Evolutionary conservation across 148 eudicot species (phyloP), one percentile per base, ranked within the genome.

Genomic region (Vaccinium vitisidaea): DNA sequence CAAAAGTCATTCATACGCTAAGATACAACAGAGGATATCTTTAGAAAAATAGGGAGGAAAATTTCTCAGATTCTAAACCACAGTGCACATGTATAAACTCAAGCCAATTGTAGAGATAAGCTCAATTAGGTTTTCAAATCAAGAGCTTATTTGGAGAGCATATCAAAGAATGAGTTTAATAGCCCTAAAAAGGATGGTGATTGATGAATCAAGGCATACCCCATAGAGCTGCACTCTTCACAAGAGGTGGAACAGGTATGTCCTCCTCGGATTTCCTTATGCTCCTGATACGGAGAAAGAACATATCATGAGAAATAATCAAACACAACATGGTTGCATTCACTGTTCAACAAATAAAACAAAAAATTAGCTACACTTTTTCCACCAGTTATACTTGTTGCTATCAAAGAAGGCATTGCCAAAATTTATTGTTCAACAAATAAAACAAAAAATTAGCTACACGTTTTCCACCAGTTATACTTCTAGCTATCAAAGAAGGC

Each of bases 221-320:
- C 95, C 95, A 93, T 13, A 93, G 94, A 84, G 92, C 94, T 73
- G 95, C 95, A 88, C 92, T 93, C 87, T 91, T 91, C 67, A 93
- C 79, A 19, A 93, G 90, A 83, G 95, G 93, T 18, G 95, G 95
- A 21, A 93, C 89, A 36, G 94, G 94, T 79, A 93, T n/a, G 69
- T 93, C 95, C 85, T 93, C 92, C 48, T 93, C 95, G 18, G 95
- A 93, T 83, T 93, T 90, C 80, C 84, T 93, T n/a, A 93, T 85
- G 88, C 53, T 93, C 92, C 94, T 93, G 88, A 50, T 46, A 50
- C 23, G 75, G 36, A 77, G 27, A 36, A 84, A 79, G 14, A 75
- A 52, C 43, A 56, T 14, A 70, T 16, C 32, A 39, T 21, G 83
- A 80, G 77, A 49, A 75, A 84, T 79, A 3, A 86, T 75, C 27